Base-by-base conservation (phyloP, 2,329 filamentous ascomycete species). In the Cephalotrichum gorgonifer region DNA sequence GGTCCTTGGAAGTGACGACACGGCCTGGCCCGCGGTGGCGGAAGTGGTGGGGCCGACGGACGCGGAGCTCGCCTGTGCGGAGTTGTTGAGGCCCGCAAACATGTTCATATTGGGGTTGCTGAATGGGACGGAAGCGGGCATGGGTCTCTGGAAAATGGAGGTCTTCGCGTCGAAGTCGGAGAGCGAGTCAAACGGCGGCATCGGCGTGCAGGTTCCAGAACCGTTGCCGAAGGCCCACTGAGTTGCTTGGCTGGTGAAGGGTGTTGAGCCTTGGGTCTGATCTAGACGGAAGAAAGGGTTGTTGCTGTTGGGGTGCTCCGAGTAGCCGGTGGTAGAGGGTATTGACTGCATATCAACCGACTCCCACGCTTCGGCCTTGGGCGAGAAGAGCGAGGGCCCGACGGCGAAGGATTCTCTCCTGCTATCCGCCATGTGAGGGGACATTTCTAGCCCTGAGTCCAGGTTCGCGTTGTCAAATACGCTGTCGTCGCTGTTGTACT, bases 161-260 rank as follows among this genome's bases (percentile, higher is more conserved):
- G 70, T 61, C 55, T 70, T 64, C 57, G 70, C 62, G 55, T 83
- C 77, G 58, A 76, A 83, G 22, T 79, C 76, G 35, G 75, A 67
- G 30, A 81, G 65, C 44, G 81, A 76, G 58, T 86, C 83, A 42
- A 65, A 62, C 48, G 80, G 72, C 53, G 80, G 81, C 53, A 88
- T 79, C 15, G 86, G 85, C 6, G 87, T 91, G 64, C 81, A 84
- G 53, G 86, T 79, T 47, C 81, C 85, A 25, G 85, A 86, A 57
- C 71, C 73, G 46, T 75, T 75, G 56, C 80, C 75, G 62, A 83
- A 74, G 45, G 80, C 71, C 85, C 86, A 90, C 53, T 71, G 61
- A 54, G 67, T 67, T 43, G 59, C 61, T 33, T 68, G 65, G 48
- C 65, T 61, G 46, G 58, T 63, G 49, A 71, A 73, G 44, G 60